phyloP scores from a whole-genome alignment of 225 moss, liverwort and hornwort species.

The Polytrichum commune region DNA sequence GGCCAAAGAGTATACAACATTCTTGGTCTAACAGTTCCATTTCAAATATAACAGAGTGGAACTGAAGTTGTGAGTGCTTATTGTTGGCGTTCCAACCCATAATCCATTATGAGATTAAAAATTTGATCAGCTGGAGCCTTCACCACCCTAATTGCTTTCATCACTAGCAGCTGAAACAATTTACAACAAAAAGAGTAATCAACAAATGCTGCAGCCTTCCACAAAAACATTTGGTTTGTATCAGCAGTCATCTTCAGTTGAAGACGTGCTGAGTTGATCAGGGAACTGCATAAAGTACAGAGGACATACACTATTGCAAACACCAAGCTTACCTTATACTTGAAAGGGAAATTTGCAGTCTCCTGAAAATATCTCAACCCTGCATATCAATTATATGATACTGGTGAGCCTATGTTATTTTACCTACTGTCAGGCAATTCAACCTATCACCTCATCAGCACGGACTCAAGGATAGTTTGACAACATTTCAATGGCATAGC shows the following conservation, averaged over 20 bases:
- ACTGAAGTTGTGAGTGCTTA: conserved; percentile 26
- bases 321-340: too few relatives aligned
- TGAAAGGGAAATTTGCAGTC: too few relatives aligned
- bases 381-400: too few relatives aligned
- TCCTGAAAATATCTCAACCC: too few relatives aligned
- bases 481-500: too few relatives aligned
- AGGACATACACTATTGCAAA: too few relatives aligned
- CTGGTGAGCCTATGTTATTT: conserved; percentile 7
- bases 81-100: conserved; percentile 67
- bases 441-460: too few relatives aligned
- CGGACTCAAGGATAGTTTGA: too few relatives aligned
- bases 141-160: conserved; percentile 75
- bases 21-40: too few relatives aligned
- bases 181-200: conserved; percentile 9
- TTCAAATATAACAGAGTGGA: neutral
- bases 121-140: conserved; percentile 77
- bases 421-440: conserved; percentile 9
- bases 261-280: too few relatives aligned
- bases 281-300: neutral
- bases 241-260: neutral
- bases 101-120: conserved; percentile 66
- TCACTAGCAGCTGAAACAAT: conserved; percentile 58
- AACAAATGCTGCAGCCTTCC: neutral
- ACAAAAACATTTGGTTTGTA: neutral
- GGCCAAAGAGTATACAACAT: too few relatives aligned